Evolutionary conservation across 1,139 yeast species (phyloP).

Genomic region (Kodamaea suecica): DNA sequence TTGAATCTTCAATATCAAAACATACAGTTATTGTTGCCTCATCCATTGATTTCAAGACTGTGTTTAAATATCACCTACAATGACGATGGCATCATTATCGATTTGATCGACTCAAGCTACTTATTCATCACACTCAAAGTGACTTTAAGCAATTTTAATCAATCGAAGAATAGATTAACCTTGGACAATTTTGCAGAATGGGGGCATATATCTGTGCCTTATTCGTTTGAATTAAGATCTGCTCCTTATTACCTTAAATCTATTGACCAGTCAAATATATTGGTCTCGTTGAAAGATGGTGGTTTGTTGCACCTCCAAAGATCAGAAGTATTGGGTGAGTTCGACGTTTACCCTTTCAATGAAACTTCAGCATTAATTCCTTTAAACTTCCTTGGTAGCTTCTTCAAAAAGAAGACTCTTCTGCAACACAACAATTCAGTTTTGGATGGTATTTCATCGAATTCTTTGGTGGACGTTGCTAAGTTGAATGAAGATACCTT

Average conservation of each 20-base stretch:
- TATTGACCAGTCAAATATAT: constrained; percentile 37
- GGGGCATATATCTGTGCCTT: constrained; percentile 68
- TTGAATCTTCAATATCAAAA: constrained; percentile 28
- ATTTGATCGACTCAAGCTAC: constrained; percentile 21
- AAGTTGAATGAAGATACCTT: constrained; percentile 12
- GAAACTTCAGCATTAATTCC: constrained; percentile 52
- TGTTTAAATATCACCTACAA: constrained; percentile 20
- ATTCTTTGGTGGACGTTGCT: constrained; percentile 32
- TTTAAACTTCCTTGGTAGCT: constrained; percentile 32
- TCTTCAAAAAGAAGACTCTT: constrained; percentile 16
- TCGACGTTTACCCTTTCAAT: constrained; percentile 52
- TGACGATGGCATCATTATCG: constrained; percentile 15
- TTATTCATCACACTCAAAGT: constrained; percentile 35
- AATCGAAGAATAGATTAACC: constrained; percentile 19
- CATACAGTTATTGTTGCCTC: constrained; percentile 32
- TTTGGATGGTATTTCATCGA: constrained; percentile 30
- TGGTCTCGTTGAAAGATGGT: constrained; percentile 71
- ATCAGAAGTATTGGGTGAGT: constrained; percentile 31
- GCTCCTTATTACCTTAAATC: constrained; percentile 55
- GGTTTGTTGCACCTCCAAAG: constrained; percentile 55
- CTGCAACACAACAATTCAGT: constrained; percentile 13
- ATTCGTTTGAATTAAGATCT: constrained; percentile 64
- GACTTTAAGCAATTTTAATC: constrained; percentile 30
- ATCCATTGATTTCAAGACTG: constrained; percentile 26
- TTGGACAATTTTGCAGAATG: constrained; percentile 42